A percentile compares a stretch with the other conserved stretches of the same genome.
Conservation (phyloP, 2,329 filamentous ascomycete genomes). For the Clonostachys solani region DNA sequence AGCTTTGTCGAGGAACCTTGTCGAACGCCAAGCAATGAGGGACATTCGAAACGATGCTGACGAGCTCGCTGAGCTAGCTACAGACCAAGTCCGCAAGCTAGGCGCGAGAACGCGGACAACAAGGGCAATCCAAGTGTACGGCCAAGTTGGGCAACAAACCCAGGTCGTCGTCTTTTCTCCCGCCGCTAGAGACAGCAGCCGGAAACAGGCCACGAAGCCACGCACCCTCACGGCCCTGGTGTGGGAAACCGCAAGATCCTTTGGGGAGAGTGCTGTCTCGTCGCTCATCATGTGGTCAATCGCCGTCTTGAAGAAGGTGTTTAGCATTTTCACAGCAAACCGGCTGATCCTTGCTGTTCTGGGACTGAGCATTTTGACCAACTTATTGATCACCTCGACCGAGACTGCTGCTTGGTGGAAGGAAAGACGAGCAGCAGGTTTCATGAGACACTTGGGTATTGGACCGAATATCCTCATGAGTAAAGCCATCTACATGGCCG, state of each 20-base stretch:
- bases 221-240: slow-evolving; percentile 65
- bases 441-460: slow-evolving; percentile 80
- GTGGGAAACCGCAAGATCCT: slow-evolving; percentile 67
- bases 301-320: slow-evolving; percentile 59
- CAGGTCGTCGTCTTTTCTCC: slow-evolving; percentile 59
- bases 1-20: slow-evolving; percentile 52
- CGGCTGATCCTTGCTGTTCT: slow-evolving; percentile 69
- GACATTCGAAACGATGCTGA: slow-evolving; percentile 71
- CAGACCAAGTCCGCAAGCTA: slow-evolving; percentile 72
- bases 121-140: slow-evolving; percentile 76
- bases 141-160: slow-evolving; percentile 65
- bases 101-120: slow-evolving; percentile 71
- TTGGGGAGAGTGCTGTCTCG: slow-evolving; percentile 69
- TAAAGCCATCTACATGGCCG: slow-evolving; percentile 76
- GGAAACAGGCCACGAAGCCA: slow-evolving; percentile 56
- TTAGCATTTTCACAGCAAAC: slow-evolving; percentile 68
- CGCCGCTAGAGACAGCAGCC: slow-evolving; percentile 37
- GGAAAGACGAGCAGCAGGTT: slow-evolving; percentile 73
- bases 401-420: slow-evolving; percentile 78
- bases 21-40: slow-evolving; percentile 69
- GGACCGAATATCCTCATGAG: slow-evolving; percentile 77
- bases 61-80: slow-evolving; percentile 70
- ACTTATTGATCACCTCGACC: slow-evolving; percentile 70
- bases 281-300: slow-evolving; percentile 76
- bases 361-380: slow-evolving; percentile 64